A percentile compares a stretch with the other conserved stretches of the same genome.
Conservation (phyloP, 805 yeast genomes). For the Spathaspora arborariae region DNA sequence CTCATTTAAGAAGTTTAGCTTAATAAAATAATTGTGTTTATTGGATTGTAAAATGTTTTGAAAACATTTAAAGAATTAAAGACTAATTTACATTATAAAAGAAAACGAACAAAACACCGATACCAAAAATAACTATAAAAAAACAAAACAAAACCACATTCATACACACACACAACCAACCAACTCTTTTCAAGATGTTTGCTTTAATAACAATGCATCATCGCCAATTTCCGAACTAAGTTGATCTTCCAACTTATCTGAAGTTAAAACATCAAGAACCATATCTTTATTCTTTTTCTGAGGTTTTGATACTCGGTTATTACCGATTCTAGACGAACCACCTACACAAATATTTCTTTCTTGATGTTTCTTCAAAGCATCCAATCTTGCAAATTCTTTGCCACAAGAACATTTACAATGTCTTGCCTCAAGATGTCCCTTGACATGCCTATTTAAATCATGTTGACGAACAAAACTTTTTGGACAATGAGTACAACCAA, state of each 20-base stretch:
- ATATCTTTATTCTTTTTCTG: conserved; percentile 7
- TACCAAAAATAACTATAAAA: neutral
- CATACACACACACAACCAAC: neutral
- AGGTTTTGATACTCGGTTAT: conserved; percentile 22
- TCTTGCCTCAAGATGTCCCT: conserved; percentile 74
- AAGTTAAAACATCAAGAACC: conserved; percentile 1
- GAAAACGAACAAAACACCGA: neutral
- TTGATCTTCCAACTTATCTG: conserved; percentile 4
- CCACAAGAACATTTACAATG: conserved; percentile 82
- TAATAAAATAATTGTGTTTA: neutral
- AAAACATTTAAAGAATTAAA: neutral
- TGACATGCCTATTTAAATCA: conserved; percentile 85
- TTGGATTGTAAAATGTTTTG: neutral
- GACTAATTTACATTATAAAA: neutral
- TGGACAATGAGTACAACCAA: conserved; percentile 70
- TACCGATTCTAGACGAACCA: conserved; percentile 32
- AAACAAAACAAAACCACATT: neutral
- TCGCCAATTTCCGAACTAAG: neutral
- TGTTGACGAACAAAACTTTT: conserved; percentile 94
- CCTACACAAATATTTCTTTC: conserved; percentile 79
- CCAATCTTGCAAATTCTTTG: conserved; percentile 86
- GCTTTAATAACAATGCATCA: neutral
- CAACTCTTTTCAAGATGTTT: neutral
- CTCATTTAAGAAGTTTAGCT: neutral
- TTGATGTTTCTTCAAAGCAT: conserved; percentile 81